Evolutionary conservation across 2,329 filamentous ascomycete species (phyloP), one percentile per base, ranked within the genome.

Genomic region (Ophiostoma ips): DNA sequence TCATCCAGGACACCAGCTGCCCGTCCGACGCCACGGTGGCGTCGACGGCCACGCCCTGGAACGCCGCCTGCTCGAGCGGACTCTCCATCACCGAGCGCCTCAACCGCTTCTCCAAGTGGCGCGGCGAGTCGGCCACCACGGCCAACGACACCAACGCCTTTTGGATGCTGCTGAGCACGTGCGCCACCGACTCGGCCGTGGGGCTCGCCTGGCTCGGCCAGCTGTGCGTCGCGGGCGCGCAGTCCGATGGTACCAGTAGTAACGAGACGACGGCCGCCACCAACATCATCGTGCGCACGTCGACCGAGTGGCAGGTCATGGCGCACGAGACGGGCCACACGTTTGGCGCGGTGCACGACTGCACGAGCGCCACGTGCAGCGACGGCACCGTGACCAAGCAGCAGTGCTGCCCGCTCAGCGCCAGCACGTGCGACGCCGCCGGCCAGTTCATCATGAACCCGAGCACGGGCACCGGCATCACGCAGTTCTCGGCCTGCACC

Each of bases 371-470:
- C n/a, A 75, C 83, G 2, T 96, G 90, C 62, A 59, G 61, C 7
- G 73, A 86, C 52, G 72, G 76, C 18, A 76, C 77, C 35, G 64
- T 64, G 7, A 62, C 63, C 10, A 65, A 62, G 50, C 73, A 73
- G 57, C 66, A 75, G 58, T 98, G 92, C 65, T 98, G 92, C 59
- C 92, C 89, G 0, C 70, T 95, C 8, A 84, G 73, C 57, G 60
- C 69, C 9, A 63, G 54, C 38, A 72, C 68, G 0, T 98, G 92
- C 64, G 72, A 94, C 64, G 92, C 92, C 19, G 69, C 73, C 38
- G 82, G 77, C n/a, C 66, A 74, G 53, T 98, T 80, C 67, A 88
- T 98, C 65, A 98, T 98, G 92, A 96, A 96, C 63, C 92, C 92
- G 0, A 92, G 85, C 11, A 92, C 90, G 1, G 76, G 75, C 12